A percentile compares a stretch with the other conserved stretches of the same genome.
These are phyloP conservation scores for Phytophthora megakarya DNA, from an alignment of 352 stramenopile genomes.

Conservation along the genomic window DNA sequence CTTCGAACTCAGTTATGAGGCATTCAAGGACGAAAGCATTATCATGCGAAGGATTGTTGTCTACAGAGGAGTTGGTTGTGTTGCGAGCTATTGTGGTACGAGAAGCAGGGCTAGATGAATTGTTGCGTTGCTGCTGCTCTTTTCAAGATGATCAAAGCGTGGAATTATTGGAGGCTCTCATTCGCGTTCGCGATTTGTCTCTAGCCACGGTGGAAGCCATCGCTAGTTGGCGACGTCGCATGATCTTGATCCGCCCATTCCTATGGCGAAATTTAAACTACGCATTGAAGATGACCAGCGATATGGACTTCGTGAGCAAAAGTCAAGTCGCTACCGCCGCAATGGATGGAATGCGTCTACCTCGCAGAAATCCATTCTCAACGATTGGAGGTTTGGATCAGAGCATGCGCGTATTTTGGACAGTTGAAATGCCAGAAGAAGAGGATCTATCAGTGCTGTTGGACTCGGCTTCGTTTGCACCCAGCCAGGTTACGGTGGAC, in stretches of 20 bases:
- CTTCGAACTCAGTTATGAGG: constrained; percentile 3
- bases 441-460: constrained; percentile 60
- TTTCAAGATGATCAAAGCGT: constrained; percentile 53
- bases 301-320: constrained; percentile 78
- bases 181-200: constrained; percentile 53
- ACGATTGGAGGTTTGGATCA: constrained; percentile 73
- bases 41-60: constrained; percentile 59
- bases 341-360: constrained; percentile 61
- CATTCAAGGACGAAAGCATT: constrained; percentile 44
- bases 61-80: constrained; percentile 68
- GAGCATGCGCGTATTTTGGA: constrained; percentile 61
- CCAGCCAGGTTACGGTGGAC: constrained; percentile 41
- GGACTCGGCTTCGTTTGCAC: constrained; percentile 53
- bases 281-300: constrained; percentile 64
- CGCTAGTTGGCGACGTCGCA: constrained; percentile 61
- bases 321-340: constrained; percentile 55
- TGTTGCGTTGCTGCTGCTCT: constrained; percentile 51
- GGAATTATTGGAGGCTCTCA: constrained; percentile 54
- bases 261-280: constrained; percentile 71
- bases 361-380: constrained; percentile 70
- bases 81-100: constrained; percentile 65
- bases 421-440: constrained; percentile 58
- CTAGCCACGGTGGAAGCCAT: constrained; percentile 62
- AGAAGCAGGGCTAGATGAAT: constrained; percentile 57
- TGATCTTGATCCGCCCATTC: constrained; percentile 67